Evolutionary conservation across 2,329 filamentous ascomycete species (phyloP), one percentile per base, ranked within the genome.

Genomic region (Penicillium sp.): DNA sequence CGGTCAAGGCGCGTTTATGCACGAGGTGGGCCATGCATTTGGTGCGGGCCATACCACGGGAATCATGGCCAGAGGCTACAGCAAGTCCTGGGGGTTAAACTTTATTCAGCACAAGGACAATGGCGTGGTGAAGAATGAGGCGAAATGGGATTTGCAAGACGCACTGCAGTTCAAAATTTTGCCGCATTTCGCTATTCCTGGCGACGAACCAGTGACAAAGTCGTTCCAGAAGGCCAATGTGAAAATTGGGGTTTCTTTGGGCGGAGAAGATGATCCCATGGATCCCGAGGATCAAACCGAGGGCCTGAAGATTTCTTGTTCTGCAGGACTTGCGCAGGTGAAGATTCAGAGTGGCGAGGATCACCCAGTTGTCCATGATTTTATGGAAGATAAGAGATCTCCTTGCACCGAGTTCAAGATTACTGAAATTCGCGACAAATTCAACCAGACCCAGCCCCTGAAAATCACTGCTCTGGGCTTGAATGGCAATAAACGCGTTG

Each of bases 41-140:
- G 74, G 74, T 4, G 74, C 70, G 6, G 64, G 68, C 13, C 70
- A 76, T 55, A 70, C 68, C 13, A 65, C 65, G 8, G 74, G 73
- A 0, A 76, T 76, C 42, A 76, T 68, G 80, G 70, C 62, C 16
- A 68, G 78, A 43, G 78, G 78, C 0, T 81, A 80, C 63, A 72
- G 75, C 7, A 71, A 74, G 6, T 68, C 79, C 55, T 83, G 81
- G 81, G 72, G 75, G 0, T 75, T 76, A 55, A 76, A 75, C 59
- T 82, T 83, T 55, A 59, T 83, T 28, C 57, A 53, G 16, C 57
- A 60, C 30, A 30, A 54, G 25, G 30, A 43, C 11, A 71, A 71
- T 48, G 69, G 65, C 2, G 58, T 45, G 0, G 66, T 67, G n/a
- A 54, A 61, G 2, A 69, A 74, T 37, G 64, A 73, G 11, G 67